Conservation (phyloP, 441 rosid genomes). For the Metrosideros polymorpha region DNA sequence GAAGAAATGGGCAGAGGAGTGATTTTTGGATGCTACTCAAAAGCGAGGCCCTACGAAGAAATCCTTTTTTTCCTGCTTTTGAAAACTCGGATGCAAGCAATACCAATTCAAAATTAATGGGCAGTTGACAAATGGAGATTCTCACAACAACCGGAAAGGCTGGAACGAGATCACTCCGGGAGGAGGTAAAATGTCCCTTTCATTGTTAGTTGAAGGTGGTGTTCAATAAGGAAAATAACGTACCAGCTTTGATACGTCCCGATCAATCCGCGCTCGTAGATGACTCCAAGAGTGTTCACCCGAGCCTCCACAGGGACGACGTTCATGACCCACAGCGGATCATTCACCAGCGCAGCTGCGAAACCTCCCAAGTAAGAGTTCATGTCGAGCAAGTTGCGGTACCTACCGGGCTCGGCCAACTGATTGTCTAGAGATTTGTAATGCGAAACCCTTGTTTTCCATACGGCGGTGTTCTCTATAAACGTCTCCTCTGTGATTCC, state of each 20-base stretch:
- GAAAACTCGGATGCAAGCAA: neutral
- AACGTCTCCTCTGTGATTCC: constrained; percentile 30
- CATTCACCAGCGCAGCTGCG: constrained; percentile 38
- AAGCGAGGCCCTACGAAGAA: neutral
- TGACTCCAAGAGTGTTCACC: constrained; percentile 41
- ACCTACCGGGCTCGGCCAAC: constrained; percentile 36
- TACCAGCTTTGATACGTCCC: constrained; percentile 71
- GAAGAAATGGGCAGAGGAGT: neutral
- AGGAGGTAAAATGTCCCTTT: neutral
- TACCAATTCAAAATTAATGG: neutral
- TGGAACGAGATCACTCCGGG: neutral
- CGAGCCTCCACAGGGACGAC: constrained; percentile 35
- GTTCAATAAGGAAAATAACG: neutral
- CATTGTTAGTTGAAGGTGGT: neutral
- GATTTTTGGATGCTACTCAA: neutral
- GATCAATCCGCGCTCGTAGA: constrained; percentile 56
- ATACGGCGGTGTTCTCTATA: constrained; percentile 26
- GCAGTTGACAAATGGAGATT: neutral
- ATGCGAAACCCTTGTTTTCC: constrained; percentile 39
- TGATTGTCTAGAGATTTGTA: constrained; percentile 40
- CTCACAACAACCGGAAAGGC: neutral
- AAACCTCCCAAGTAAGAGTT: constrained; percentile 50
- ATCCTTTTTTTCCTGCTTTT: neutral
- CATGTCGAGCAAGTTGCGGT: constrained; percentile 58
- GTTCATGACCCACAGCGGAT: constrained; percentile 62